A percentile compares a stretch with the other conserved stretches of the same genome.
phyloP scores from a whole-genome alignment of 257 asterid genomes.

The Mentha longifolia region DNA sequence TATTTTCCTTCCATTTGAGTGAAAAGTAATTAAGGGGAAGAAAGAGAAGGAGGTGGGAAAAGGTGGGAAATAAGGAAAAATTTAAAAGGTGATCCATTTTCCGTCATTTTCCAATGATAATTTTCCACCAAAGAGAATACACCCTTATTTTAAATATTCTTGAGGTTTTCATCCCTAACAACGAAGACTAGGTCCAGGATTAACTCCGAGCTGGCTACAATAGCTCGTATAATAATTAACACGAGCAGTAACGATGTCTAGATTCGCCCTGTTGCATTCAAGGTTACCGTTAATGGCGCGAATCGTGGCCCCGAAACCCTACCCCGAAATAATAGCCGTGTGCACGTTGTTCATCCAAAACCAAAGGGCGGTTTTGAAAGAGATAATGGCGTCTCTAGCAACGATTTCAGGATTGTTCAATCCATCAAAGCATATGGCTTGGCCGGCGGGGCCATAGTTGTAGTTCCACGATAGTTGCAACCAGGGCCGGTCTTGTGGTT shows the following conservation, averaged over 20 bases:
- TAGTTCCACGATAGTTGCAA: slow-evolving; percentile 64
- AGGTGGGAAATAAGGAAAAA: too few relatives aligned
- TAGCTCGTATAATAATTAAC: slow-evolving; percentile 33
- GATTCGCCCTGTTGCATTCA: slow-evolving; percentile 51
- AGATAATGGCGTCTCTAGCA: slow-evolving; percentile 38
- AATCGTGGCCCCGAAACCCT: slow-evolving; percentile 57
- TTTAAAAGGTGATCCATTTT: too few relatives aligned
- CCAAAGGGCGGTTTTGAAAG: too few relatives aligned
- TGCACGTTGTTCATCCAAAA: slow-evolving; percentile 55
- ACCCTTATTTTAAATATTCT: too few relatives aligned
- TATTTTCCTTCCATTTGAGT: too few relatives aligned
- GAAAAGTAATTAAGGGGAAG: too few relatives aligned
- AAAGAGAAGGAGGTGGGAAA: too few relatives aligned
- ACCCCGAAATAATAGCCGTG: slow-evolving; percentile 35
- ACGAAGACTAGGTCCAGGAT: slow-evolving; percentile 15
- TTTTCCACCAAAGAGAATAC: too few relatives aligned
- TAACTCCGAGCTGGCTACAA: slow-evolving; percentile 5
- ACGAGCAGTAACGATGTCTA: slow-evolving; percentile 39
- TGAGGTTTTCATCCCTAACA: neutral
- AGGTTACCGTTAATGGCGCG: slow-evolving; percentile 44
- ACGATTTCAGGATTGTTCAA: slow-evolving; percentile 49
- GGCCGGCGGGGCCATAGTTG: slow-evolving; percentile 64
- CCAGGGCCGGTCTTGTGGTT: too few relatives aligned
- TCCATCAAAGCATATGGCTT: slow-evolving; percentile 48
- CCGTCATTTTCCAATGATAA: too few relatives aligned